Base-by-base conservation (phyloP, 371 early-diverging fungal species). In the Thermomucor indicae-seudaticae region DNA sequence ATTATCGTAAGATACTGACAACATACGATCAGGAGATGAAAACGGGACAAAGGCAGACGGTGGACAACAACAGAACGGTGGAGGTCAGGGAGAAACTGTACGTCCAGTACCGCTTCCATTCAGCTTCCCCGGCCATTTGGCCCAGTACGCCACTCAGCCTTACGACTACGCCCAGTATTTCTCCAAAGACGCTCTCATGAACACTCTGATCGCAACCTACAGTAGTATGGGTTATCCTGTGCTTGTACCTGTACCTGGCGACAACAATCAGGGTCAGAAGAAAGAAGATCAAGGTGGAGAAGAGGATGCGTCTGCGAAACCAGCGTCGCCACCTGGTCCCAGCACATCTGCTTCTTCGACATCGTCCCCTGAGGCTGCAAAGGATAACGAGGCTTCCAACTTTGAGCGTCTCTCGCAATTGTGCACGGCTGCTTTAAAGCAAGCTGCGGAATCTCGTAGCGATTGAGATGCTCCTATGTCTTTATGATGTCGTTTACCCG, bases 261-360 rank as follows among this genome's bases (percentile, higher is more conserved):
- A 35, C 48, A 38, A 43, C 37, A 25, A 29, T 4, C 46, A 29
- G 12, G 20, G 32, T 23, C 43, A 23, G 19, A 41, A 32, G 17
- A 7, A 46, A 58, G 42, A 55, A 49, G 6, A 47, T 49, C 25
- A 54, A 35, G 17, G 28, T 24, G 12, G 48, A 16, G 4, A 27
- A 39, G 32, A 43, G 29, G 31, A 62, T 56, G 41, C 50, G 52
- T 12, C 43, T n/a, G n/a, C n/a, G n/a, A n/a, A n/a, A n/a, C n/a
- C n/a, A n/a, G n/a, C 67, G 0, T 58, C 64, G 54, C 64, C 74
- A 32, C 75, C 75, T 34, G 58, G 61, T 12, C 67, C 75, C 41
- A 71, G 71, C 43, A 58, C 72, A 53, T 65, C 75, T 39, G 59
- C 45, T 32, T 48, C 57, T n/a, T 56, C 57, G 8, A 57, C 57